Evolutionary conservation across 129 eudicot species (phyloP), one percentile per base, ranked within the genome.

Genomic region (Arctium minus): DNA sequence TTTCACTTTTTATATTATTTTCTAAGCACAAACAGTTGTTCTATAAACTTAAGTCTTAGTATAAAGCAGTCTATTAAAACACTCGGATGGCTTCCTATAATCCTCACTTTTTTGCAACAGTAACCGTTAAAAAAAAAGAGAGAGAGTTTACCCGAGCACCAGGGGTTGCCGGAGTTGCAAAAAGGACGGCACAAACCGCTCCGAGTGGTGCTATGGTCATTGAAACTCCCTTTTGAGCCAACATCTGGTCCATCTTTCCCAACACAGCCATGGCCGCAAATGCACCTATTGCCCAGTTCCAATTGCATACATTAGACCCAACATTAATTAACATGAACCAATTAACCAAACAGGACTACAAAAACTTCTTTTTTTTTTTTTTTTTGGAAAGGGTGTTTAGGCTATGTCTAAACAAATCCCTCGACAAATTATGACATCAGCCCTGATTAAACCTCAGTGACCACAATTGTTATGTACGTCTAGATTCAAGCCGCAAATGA

Each of bases 211-310:
- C 97, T 33, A 94, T 88, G 18, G 99, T 93, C 89, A 96, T 92
- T 0, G 94, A 86, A 74, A 96, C 38, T 18, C 99, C 99, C 76
- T 89, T 96, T 48, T 83, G 81, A 50, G 87, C 93, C 88, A 96
- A 82, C 22, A 88, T 77, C 75, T 96, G 90, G 77, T 96, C 99
- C 85, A 96, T 88, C 89, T 89, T 96, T 17, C 97, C 99, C 75
- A 96, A 72, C 50, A 90, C 76, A 22, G 97, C 99, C 99, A 96
- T 96, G 33, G 98, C 99, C 72, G 91, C 96, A 91, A 96, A 96
- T 80, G 96, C 98, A 79, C 99, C 99, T 88, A 35, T 62, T 15
- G 5, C 22, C 22, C n/a, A 17, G 27, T 6, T 62, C 44, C 53
- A 40, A 30, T 56, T 60, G 18, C 56, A 46, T 13, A 46, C 1